Evolutionary conservation across 129 eudicot genomes (phyloP).

Genomic region (Chrysanthemum seticuspe): DNA sequence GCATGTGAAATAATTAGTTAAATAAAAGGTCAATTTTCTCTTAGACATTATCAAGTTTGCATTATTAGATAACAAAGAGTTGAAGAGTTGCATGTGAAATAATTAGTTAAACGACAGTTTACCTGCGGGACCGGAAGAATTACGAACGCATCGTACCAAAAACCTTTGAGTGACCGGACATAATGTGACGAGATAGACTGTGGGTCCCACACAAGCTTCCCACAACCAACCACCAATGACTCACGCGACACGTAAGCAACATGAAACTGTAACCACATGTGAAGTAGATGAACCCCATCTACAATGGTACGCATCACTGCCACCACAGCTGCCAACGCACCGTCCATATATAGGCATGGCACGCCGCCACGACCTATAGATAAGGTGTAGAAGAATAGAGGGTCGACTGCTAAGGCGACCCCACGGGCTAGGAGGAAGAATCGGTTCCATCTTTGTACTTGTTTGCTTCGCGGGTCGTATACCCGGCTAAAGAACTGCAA

Average conservation of each 20-base stretch:
- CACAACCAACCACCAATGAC: slow-evolving; percentile 90
- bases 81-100: not conserved
- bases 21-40: too few relatives aligned
- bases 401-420: slow-evolving; percentile 89
- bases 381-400: slow-evolving; percentile 79
- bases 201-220: slow-evolving; percentile 98
- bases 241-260: slow-evolving; percentile 96
- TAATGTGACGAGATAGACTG: slow-evolving; percentile 68
- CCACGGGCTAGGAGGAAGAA: slow-evolving; percentile 74
- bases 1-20: too few relatives aligned
- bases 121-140: slow-evolving; percentile 99
- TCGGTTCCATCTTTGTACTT: slow-evolving; percentile 80
- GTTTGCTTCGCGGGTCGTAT: slow-evolving; percentile 75
- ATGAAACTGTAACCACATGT: slow-evolving; percentile 88
- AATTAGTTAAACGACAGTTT: not conserved
- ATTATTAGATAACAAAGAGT: too few relatives aligned
- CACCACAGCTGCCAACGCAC: slow-evolving; percentile 72
- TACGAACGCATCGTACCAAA: slow-evolving; percentile 87
- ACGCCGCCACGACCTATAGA: slow-evolving; percentile 78
- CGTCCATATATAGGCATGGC: slow-evolving; percentile 85
- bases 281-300: slow-evolving; percentile 69
- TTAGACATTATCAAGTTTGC: too few relatives aligned
- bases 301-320: slow-evolving; percentile 70
- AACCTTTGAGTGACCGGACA: slow-evolving; percentile 73
- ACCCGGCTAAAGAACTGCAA: slow-evolving; percentile 36